Evolutionary conservation across 495 filamentous ascomycete species (phyloP), one percentile per base, ranked within the genome.

Genomic region (Melanomma pulvis-pyrius): DNA sequence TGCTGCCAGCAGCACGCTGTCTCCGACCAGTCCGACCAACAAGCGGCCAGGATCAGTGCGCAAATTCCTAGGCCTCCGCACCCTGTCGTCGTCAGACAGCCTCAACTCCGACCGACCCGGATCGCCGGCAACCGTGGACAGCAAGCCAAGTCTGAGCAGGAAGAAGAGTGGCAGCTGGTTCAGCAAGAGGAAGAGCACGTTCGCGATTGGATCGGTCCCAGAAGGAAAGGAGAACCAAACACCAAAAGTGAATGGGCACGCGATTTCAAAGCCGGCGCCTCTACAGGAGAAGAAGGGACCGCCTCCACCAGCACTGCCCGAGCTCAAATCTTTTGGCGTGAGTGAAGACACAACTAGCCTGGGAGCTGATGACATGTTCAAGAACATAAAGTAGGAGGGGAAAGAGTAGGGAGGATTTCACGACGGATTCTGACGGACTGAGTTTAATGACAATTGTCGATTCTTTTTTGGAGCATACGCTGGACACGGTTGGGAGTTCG

Each of bases 321-420:
- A 75, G 54, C 50, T 76, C 6, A 67, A 68, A 50, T 49, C 59
- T 13, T 67, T 74, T 15, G 65, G 68, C 25, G 56, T 64, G 36
- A 71, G 63, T 21, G 70, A 71, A 24, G 61, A 67, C 24, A 65
- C 67, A 15, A 59, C 61, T 8, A 62, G 56, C 36, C 21, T 74
- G 21, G 73, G 72, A 9, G 73, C 68, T 11, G 75, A 70, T 1
- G 76, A 77, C 46, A 46, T 78, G 60, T 74, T 74, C 63, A 74
- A 74, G 57, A 64, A 72, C 63, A 74, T 74, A 54, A 72, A 74
- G 59, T 72, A 63, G 53, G 29, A 32, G 15, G 17, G 24, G 24
- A 52, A 29, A 32, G 4, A 32, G 8, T 11, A 32, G 29, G 44
- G 53, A 9, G 26, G 12, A 21, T 50, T 56, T 68, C 50, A 65